Conservation (phyloP, 495 filamentous ascomycete genomes). For the Podospora pseudoanserina region DNA sequence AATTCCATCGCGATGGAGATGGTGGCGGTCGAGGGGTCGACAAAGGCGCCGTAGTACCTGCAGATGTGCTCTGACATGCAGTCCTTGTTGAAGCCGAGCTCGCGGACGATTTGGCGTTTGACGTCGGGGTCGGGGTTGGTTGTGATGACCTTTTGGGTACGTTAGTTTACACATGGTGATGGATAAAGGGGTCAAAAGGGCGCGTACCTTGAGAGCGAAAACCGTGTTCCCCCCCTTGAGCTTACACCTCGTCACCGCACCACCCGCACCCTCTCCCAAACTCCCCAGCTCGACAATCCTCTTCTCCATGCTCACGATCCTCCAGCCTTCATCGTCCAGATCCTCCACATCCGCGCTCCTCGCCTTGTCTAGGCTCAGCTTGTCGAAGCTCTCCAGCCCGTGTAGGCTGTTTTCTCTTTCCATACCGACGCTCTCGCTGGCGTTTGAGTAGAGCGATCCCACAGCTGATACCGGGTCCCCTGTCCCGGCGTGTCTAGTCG, state of each 20-base stretch:
- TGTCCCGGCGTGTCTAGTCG: slow-evolving; percentile 53
- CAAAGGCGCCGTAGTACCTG: slow-evolving; percentile 93
- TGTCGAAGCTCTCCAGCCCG: slow-evolving; percentile 66
- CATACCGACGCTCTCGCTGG: slow-evolving; percentile 63
- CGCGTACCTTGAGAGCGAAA: slow-evolving; percentile 88
- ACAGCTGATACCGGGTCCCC: slow-evolving; percentile 88
- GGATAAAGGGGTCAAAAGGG: neutral
- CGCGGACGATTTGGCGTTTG: slow-evolving; percentile 94
- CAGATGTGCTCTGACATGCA: slow-evolving; percentile 93
- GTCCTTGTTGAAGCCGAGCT: slow-evolving; percentile 95
- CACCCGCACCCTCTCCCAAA: slow-evolving; percentile 91
- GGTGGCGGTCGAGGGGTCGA: slow-evolving; percentile 86
- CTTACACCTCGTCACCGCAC: slow-evolving; percentile 87
- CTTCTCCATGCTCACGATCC: slow-evolving; percentile 82
- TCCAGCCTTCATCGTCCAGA: slow-evolving; percentile 91
- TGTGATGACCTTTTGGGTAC: slow-evolving; percentile 73
- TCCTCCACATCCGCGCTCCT: slow-evolving; percentile 84
- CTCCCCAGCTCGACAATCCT: slow-evolving; percentile 84
- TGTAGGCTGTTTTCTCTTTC: slow-evolving; percentile 70
- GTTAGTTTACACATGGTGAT: slow-evolving; percentile 25
- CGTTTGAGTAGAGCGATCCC: slow-evolving; percentile 75
- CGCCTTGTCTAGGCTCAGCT: slow-evolving; percentile 73
- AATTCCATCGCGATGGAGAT: slow-evolving; percentile 99
- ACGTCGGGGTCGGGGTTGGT: slow-evolving; percentile 96
- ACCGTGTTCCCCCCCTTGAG: slow-evolving; percentile 88